phyloP scores from a whole-genome alignment of 371 early-diverging fungal species.

The Capillidium rhysosporum region DNA sequence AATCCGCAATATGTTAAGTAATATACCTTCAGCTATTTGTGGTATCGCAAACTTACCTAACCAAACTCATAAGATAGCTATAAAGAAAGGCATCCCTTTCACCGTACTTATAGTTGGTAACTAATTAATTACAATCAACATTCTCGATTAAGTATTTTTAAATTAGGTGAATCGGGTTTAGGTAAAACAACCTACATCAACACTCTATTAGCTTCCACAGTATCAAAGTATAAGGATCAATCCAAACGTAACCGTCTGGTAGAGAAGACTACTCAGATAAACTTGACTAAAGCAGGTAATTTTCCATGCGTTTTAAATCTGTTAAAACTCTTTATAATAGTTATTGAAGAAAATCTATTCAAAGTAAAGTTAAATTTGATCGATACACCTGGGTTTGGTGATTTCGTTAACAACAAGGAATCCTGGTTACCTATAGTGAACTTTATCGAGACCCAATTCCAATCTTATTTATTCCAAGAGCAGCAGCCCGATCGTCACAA shows the following conservation, averaged over 20 bases:
- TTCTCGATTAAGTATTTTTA: not conserved
- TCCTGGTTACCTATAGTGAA: slow-evolving; percentile 93
- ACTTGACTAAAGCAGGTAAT: slow-evolving; percentile 76
- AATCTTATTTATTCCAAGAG: slow-evolving; percentile 73
- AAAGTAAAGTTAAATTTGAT: slow-evolving; percentile 77
- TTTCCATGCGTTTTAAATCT: slow-evolving; percentile 3
- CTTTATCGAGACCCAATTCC: slow-evolving; percentile 91
- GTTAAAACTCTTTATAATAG: slow-evolving; percentile 16
- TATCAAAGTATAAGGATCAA: slow-evolving; percentile 74
- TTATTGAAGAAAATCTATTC: slow-evolving; percentile 91
- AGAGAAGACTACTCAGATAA: slow-evolving; percentile 83
- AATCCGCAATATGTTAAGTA: not conserved
- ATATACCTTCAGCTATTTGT: slow-evolving; percentile 1
- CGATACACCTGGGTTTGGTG: slow-evolving; percentile 83
- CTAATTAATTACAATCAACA: slow-evolving; percentile 8
- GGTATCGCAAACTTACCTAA: slow-evolving; percentile 98
- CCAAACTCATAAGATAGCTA: slow-evolving; percentile 90
- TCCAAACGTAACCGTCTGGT: slow-evolving; percentile 57
- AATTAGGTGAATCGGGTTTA: slow-evolving; percentile 41
- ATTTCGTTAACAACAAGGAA: slow-evolving; percentile 73
- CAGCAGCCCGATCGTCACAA: slow-evolving; percentile 52
- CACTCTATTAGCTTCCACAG: slow-evolving; percentile 63
- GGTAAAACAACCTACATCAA: slow-evolving; percentile 86
- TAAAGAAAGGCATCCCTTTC: slow-evolving; percentile 82
- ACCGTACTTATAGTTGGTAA: slow-evolving; percentile 94